A percentile compares a stretch with the other conserved stretches of the same genome.
These are phyloP conservation scores for Rhizopogon rudus DNA, from an alignment of 768 basidiomycete genomes.

Conservation along the genomic window DNA sequence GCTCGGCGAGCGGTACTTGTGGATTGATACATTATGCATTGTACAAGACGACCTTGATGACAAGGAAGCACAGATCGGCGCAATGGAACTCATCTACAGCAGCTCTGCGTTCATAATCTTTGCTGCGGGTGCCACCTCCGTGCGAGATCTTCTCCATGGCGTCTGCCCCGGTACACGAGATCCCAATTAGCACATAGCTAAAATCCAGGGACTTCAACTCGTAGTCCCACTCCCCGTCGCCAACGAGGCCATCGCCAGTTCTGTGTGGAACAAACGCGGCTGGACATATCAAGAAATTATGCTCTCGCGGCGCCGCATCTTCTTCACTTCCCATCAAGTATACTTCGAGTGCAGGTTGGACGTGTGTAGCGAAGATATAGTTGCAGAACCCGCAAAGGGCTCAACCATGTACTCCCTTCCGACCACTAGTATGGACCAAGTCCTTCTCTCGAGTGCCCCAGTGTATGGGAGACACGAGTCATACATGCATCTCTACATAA, in stretches of 20 bases:
- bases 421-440: too few relatives aligned
- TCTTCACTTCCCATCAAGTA: conserved; percentile 14
- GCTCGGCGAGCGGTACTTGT: conserved; percentile 1
- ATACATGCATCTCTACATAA: too few relatives aligned
- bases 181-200: conserved; percentile 9
- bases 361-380: conserved; percentile 17
- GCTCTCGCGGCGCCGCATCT: conserved; percentile 15
- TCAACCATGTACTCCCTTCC: too few relatives aligned
- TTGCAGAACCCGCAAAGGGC: background rate
- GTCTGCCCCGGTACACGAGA: conserved; percentile 5
- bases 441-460: too few relatives aligned
- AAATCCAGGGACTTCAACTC: conserved; percentile 15
- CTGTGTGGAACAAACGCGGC: conserved; percentile 13
- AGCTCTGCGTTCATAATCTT: background rate
- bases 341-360: conserved; percentile 16
- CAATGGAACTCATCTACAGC: background rate
- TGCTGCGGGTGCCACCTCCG: conserved; percentile 4
- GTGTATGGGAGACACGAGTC: too few relatives aligned
- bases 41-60: background rate
- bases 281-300: conserved; percentile 18
- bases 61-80: background rate
- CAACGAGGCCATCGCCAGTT: background rate
- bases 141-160: conserved; percentile 8
- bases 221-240: conserved; percentile 13
- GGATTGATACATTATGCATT: conserved; percentile 4